phyloP scores from a whole-genome alignment of 495 filamentous ascomycete species.

The Penicillium atrosanguineum region DNA sequence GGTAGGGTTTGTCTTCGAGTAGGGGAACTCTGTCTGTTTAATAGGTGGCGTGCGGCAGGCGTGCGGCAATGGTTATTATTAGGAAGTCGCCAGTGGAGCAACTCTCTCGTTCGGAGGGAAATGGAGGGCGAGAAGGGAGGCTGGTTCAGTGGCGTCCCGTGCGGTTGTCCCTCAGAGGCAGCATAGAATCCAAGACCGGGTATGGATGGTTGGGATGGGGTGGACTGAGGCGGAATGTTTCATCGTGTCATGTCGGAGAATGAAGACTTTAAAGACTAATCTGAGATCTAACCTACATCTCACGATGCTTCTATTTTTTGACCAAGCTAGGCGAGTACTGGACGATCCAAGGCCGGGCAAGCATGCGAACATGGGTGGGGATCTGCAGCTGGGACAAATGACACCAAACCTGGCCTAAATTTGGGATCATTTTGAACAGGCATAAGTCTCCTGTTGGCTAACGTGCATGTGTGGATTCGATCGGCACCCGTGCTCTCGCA shows the following conservation, averaged over 20 bases:
- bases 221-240: conserved; percentile 5
- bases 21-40: no score
- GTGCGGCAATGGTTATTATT: no score
- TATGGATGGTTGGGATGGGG: neutral
- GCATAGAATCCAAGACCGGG: conserved; percentile 4
- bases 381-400: neutral
- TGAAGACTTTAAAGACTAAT: conserved; percentile 13
- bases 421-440: conserved; percentile 3
- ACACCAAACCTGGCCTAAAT: conserved; percentile 1
- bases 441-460: neutral
- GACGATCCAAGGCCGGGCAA: neutral
- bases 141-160: no score
- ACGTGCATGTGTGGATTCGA: neutral
- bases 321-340: neutral
- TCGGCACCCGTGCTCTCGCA: neutral
- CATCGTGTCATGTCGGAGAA: conserved; percentile 13
- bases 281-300: conserved; percentile 11
- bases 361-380: conserved; percentile 6
- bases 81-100: no score
- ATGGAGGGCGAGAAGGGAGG: no score
- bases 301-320: conserved; percentile 10
- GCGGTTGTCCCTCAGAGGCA: neutral
- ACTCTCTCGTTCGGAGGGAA: no score
- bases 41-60: no score
- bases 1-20: no score